These are phyloP conservation scores for Baudoinia panamericana DNA, from an alignment of 495 filamentous ascomycete species.

Conservation along the genomic window DNA sequence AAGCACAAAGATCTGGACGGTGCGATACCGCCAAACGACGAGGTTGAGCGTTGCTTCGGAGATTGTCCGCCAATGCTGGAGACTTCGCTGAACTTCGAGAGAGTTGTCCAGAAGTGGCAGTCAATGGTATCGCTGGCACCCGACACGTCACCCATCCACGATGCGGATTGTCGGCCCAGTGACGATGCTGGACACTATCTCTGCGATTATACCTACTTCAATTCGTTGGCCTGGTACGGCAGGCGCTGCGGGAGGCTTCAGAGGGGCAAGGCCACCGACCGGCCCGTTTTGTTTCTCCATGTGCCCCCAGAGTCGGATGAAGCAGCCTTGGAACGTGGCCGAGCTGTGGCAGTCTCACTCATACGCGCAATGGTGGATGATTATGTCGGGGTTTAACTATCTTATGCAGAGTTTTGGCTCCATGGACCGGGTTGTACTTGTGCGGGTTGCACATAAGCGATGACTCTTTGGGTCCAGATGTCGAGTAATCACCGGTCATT, in stretches of 20 bases:
- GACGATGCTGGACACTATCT: conserved; percentile 69
- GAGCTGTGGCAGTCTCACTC: conserved; percentile 50
- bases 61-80: conserved; percentile 35
- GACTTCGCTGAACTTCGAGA: conserved; percentile 39
- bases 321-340: conserved; percentile 44
- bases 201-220: conserved; percentile 81
- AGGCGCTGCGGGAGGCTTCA: conserved; percentile 36
- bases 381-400: not conserved
- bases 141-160: conserved; percentile 5
- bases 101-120: conserved; percentile 45
- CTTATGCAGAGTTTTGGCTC: not conserved
- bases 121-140: conserved; percentile 22
- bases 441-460: too few species aligned
- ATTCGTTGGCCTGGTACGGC: conserved; percentile 43
- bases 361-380: conserved; percentile 51
- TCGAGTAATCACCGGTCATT: too few species aligned
- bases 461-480: too few species aligned
- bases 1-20: conserved; percentile 60
- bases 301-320: conserved; percentile 51
- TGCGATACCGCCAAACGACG: conserved; percentile 39
- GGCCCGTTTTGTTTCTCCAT: conserved; percentile 63
- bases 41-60: conserved; percentile 38
- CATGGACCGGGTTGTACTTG: too few species aligned
- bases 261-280: conserved; percentile 21
- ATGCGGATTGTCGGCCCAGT: conserved; percentile 46